Base-by-base conservation (phyloP, 768 basidiomycete genomes). In the Piloderma croceum region DNA sequence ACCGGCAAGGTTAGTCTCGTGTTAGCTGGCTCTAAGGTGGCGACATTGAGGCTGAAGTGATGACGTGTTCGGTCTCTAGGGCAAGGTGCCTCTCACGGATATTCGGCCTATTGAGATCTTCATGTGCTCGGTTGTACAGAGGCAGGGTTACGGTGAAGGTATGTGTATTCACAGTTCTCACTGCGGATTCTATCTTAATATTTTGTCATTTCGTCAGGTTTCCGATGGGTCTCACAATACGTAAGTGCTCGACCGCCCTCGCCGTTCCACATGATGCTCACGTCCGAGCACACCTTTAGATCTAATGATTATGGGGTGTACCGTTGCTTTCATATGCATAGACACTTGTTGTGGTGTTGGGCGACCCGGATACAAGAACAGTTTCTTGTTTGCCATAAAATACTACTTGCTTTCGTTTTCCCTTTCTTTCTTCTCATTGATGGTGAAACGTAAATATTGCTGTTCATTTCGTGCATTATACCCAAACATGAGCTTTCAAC, bases 121-220 rank as follows among this genome's bases (percentile, higher is more conserved):
- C 81, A 99, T 99, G 96, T 97, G 93, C 72, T 98, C 96, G 11
- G 96, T 99, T 42, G 96, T 99, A 41, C 91, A 94, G 76, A 77
- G 94, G 62, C 92, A 96, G 64, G 94, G 94, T 36, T 98, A 99
- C 62, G 94, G 92, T 45, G 94, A 98, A 70, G 94, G 93, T 81
- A 42, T 36, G 68, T 56, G 27, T 19, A 21, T 24, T 34, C 19
- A 17, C 23, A 31, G 18, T 22, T 13, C 38, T 40, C 39, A 47
- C 34, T 39, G 35, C 24, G n/a, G 40, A 27, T 44, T 38, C 40
- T 52, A 17, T 44, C 31, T n/a, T 23, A 27, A 42, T 33, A 6
- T 33, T 20, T 25, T 29, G 9, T 7, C 35, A 20, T 35, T 29
- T 18, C 24, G 25, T 17, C 43, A 86, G 83, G 85, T 44, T 91